phyloP scores from a whole-genome alignment of 2,329 filamentous ascomycete species.

The Pseudogymnoascus pannorum region DNA sequence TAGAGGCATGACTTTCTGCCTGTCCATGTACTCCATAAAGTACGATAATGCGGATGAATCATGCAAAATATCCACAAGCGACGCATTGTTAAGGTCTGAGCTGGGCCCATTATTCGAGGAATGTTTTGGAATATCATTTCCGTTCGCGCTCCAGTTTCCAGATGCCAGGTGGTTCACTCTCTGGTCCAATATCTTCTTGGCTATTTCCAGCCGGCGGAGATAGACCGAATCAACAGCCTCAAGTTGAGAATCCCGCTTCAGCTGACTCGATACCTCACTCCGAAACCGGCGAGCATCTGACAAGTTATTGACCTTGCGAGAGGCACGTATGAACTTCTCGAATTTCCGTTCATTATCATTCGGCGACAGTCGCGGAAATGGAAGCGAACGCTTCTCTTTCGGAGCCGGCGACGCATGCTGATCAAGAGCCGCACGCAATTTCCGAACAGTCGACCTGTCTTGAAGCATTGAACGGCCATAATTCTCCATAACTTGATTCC shows the following conservation, averaged over 20 bases:
- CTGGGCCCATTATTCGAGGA: neutral
- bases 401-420: conserved; percentile 83
- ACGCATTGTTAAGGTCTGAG: conserved; percentile 64
- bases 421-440: conserved; percentile 83
- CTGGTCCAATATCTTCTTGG: conserved; percentile 82
- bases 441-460: conserved; percentile 89
- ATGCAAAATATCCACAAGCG: conserved; percentile 77
- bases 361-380: conserved; percentile 72
- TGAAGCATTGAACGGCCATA: conserved; percentile 82
- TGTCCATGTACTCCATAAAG: conserved; percentile 99
- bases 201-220: conserved; percentile 81
- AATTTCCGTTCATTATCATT: conserved; percentile 87
- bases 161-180: conserved; percentile 75
- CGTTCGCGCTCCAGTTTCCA: conserved; percentile 42
- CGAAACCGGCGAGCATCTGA: conserved; percentile 89
- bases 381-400: conserved; percentile 53
- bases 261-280: conserved; percentile 84
- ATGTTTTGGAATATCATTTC: conserved; percentile 12
- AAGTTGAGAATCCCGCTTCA: conserved; percentile 73
- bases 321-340: conserved; percentile 85
- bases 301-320: conserved; percentile 80
- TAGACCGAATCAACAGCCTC: conserved; percentile 81
- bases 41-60: conserved; percentile 89
- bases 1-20: conserved; percentile 74
- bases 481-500: conserved; percentile 94